Base-by-base conservation (phyloP, 441 rosid species). In the Adansonia grandidieri region DNA sequence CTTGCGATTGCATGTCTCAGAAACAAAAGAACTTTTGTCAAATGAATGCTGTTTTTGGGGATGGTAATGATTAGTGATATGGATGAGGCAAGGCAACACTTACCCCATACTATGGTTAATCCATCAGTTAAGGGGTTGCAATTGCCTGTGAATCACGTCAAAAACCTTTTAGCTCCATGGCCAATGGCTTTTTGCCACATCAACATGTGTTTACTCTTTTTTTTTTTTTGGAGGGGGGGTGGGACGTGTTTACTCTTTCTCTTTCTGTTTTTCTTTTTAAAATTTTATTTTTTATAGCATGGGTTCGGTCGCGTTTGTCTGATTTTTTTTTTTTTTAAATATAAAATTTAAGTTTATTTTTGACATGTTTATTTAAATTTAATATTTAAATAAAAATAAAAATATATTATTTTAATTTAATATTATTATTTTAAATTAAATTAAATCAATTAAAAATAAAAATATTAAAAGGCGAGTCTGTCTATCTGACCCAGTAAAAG, bases 1-100 rank as follows among this genome's bases (percentile, higher is more conserved):
- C 45, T 50, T 50, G 74, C 60, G 50, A 24, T 50, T 50, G 74
- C 58, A 70, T 71, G 63, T 51, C 74, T 50, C 6, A 70, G 74
- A 69, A 48, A 69, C 28, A 8, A 40, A 15, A 14, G 0, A n/a
- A n/a, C 5, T n/a, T 48, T 13, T 50, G 40, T 70, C 44, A 50
- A 50, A 48, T 70, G 74, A 48, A 47, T 10, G 40, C 1, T 67
- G 28, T 20, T 19, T 5, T 45, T 5, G 5, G 5, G 42, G 20
- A 48, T 58, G 22, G 22, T 58, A 58, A 58, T 19, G 22, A 20
- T 9, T 37, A 4, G 42, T 37, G 42, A 37, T 37, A 37, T 37
- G 74, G 74, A 51, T 71, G 45, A 71, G 74, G 74, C 54, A 40
- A 67, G 32, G 14, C 28, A 4, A 51, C 42, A 37, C 42, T 37